Base-by-base conservation (phyloP, 2,329 filamentous ascomycete genomes). In the Passalora sequoiae region DNA sequence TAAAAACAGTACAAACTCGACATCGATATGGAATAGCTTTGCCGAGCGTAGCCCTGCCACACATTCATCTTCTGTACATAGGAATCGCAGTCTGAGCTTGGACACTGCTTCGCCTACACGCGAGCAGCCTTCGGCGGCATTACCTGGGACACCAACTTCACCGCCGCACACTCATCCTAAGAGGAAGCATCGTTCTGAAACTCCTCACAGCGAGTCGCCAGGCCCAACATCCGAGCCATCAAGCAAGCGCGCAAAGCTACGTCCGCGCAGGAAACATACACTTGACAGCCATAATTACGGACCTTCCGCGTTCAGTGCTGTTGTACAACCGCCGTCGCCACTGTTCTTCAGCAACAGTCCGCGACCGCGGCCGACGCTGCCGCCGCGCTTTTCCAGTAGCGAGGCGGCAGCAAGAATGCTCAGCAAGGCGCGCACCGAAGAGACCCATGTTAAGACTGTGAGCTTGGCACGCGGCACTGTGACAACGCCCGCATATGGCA, bases 331-430 rank as follows among this genome's bases (percentile, higher is more conserved):
- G 19, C 64, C 65, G 1, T 75, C 70, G 32, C 73, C 75, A 2
- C 64, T 77, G 6, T 77, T 77, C 68, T 75, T 77, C 58, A 74
- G 72, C 24, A 65, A 73, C 48, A 67, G 61, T 37, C 65, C 62
- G 12, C 43, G 58, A n/a, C 64, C 60, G 35, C 56, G 70, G 6
- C 74, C 72, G 7, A 58, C 59, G 24, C 65, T 76, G 31, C 72
- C 72, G 13, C 57, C 65, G 25, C 78, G 73, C 68, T 82, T 71
- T 75, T 80, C 59, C 63, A 78, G 65, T 63, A 74, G 64, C 64
- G 76, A 67, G 67, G 73, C 66, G 64, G 78, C 76, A 49, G 74
- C 77, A 21, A 86, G 62, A 54, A 83, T 72, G 65, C 66, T 75
- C 49, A 71, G 67, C 57, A 74, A 71, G 52, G 66, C 70, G n/a